Percentiles rank a stretch among this genome's conserved stretches.
Evolutionary conservation across 2,329 filamentous ascomycete genomes (phyloP).

Genomic region (Paramyrothecium roridum): DNA sequence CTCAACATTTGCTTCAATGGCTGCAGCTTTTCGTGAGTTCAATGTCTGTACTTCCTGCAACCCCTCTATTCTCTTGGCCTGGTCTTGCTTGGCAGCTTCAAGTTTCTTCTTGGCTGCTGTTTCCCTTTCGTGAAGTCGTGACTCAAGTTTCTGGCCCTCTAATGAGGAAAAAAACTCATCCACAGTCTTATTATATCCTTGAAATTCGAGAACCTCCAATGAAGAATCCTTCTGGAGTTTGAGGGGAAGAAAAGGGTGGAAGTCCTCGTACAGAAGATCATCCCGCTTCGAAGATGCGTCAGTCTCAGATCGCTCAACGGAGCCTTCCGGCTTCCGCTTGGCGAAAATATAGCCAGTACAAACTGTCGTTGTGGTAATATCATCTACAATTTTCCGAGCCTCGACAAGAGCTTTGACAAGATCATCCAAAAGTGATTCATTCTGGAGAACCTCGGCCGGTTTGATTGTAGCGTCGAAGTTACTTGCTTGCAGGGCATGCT

Average conservation of each 20-base stretch:
- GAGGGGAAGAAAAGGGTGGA: slow-evolving; percentile 83
- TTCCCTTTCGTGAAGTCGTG: slow-evolving; percentile 77
- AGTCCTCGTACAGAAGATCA: slow-evolving; percentile 81
- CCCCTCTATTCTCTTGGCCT: slow-evolving; percentile 79
- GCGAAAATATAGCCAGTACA: slow-evolving; percentile 88
- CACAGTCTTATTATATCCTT: slow-evolving; percentile 87
- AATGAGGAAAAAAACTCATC: slow-evolving; percentile 98
- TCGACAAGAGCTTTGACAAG: slow-evolving; percentile 67
- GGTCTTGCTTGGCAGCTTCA: slow-evolving; percentile 78
- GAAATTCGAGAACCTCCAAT: slow-evolving; percentile 69
- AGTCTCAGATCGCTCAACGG: slow-evolving; percentile 20
- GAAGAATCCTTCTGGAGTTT: slow-evolving; percentile 70
- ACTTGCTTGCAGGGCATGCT: slow-evolving; percentile 73
- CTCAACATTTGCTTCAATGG: slow-evolving; percentile 87
- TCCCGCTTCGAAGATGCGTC: slow-evolving; percentile 34
- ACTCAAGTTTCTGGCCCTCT: slow-evolving; percentile 89
- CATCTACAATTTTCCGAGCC: slow-evolving; percentile 66
- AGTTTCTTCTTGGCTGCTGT: slow-evolving; percentile 78
- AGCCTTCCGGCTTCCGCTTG: slow-evolving; percentile 44
- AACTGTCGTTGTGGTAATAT: slow-evolving; percentile 62
- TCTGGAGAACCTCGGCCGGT: slow-evolving; percentile 66
- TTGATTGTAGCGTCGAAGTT: slow-evolving; percentile 67
- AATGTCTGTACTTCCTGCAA: slow-evolving; percentile 77
- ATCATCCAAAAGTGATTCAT: slow-evolving; percentile 60
- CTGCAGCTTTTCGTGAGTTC: slow-evolving; percentile 83